Base-by-base conservation (phyloP, 768 basidiomycete species). In the Lanmaoa rubissima region DNA sequence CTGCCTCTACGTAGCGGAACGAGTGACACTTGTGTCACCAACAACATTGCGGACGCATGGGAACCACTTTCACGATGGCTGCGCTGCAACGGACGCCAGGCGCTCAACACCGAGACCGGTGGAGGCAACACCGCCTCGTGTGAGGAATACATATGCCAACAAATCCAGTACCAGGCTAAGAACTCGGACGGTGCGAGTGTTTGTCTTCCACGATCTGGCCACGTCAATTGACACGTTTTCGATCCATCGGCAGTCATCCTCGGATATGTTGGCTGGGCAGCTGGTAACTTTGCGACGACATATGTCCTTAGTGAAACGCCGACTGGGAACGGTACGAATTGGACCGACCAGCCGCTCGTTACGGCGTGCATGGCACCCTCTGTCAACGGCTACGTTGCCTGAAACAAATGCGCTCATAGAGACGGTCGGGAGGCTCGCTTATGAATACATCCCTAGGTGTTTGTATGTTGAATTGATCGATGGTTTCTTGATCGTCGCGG, bases 71-170 rank as follows among this genome's bases (percentile, higher is more conserved):
- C 45, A 12, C 11, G 31, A 8, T 46, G 45, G 45, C 45, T 46
- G 17, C 45, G 45, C 1, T 46, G 45, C 28, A 46, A 46, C 11
- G 45, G 73, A 5, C 73, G 82, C 14, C 79, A 82, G 60, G 84
- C 81, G 0, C 71, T 85, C 65, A 78, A 81, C 62, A 81, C 80
- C 6, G 83, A 84, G 65, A 82, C 82, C 2, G 83, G 84, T 48
- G 83, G 82, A 26, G 82, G 82, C 12, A 78, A 83, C 61, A 71
- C 74, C 5, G 73, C 74, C 1, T 75, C 75, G 5, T 84, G 82
- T 60, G 65, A 74, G 5, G 69, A 71, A 16, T 77, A 73, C 36
- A 10, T 61, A 21, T 59, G 52, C 8, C 28, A 61, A 12, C 41
- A 61, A 35, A 40, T 60, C 7, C 19, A 40, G 1, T 61, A 60